A percentile compares a stretch with the other conserved stretches of the same genome.
Evolutionary conservation across 306 rosid species (phyloP).

Genomic region (Parietaria judaica): DNA sequence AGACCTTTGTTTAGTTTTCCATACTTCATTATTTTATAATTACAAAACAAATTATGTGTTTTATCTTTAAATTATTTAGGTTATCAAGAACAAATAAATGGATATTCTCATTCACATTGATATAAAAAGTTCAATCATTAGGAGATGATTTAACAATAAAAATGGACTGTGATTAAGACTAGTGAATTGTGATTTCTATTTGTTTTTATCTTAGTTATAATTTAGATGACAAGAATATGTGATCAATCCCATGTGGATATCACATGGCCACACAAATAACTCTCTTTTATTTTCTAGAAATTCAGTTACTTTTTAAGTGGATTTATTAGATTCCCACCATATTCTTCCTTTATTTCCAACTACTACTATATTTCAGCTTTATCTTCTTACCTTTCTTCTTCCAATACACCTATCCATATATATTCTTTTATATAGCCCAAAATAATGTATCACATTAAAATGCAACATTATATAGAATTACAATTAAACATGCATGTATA

Average conservation of each 20-base stretch:
- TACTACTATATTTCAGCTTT: background rate
- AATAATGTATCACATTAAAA: background rate
- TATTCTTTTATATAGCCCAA: background rate
- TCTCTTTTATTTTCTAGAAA: conserved; percentile 1
- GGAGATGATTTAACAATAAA: conserved; percentile 4
- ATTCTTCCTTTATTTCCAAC: background rate
- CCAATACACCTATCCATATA: background rate
- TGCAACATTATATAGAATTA: background rate
- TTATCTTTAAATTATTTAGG: too few species aligned
- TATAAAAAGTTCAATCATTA: conserved; percentile 7
- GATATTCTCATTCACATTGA: too few species aligned
- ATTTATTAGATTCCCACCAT: conserved; percentile 26
- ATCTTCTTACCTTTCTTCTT: background rate
- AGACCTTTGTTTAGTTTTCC: too few species aligned
- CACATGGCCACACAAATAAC: conserved; percentile 24
- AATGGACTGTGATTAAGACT: conserved; percentile 13
- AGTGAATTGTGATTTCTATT: background rate
- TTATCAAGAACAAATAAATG: too few species aligned
- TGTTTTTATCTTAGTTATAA: conserved; percentile 12
- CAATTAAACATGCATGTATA: background rate
- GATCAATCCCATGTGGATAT: conserved; percentile 17
- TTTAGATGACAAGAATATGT: conserved; percentile 5
- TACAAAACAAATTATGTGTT: too few species aligned
- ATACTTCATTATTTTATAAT: too few species aligned
- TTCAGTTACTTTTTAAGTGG: conserved; percentile 28